Percentiles rank a stretch among this genome's conserved stretches.
These are phyloP conservation scores for Prosopis cineraria DNA, from an alignment of 306 rosid genomes.

Conservation along the genomic window DNA sequence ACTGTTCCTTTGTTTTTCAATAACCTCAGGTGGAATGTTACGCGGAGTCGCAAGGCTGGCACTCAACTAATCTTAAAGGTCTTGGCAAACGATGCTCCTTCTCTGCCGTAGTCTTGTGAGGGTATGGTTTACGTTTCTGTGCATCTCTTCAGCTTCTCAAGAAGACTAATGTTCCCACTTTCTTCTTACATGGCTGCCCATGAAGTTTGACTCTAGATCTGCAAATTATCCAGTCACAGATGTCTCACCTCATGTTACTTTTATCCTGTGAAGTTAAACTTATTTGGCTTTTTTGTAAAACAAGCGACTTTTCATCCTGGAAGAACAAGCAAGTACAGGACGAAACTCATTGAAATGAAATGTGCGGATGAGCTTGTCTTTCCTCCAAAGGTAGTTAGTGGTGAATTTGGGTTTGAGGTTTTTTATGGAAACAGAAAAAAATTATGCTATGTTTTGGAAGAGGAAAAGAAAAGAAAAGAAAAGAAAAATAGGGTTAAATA, in stretches of 20 bases:
- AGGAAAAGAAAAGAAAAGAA: neutral
- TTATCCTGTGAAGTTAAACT: neutral
- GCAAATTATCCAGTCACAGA: neutral
- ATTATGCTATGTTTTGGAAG: neutral
- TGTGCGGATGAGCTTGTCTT: neutral
- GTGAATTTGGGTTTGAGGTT: neutral
- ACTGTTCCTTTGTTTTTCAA: neutral
- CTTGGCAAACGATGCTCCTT: conserved; percentile 52
- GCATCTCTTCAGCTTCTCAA: neutral
- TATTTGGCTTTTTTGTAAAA: neutral
- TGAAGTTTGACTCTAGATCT: neutral
- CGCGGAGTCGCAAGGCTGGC: conserved; percentile 49
- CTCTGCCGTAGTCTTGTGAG: conserved; percentile 45
- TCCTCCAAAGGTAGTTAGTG: neutral
- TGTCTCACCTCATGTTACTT: neutral
- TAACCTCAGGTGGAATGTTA: conserved; percentile 51
- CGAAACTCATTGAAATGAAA: neutral
- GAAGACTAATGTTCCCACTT: neutral
- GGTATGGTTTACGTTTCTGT: neutral
- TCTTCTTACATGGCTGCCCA: neutral
- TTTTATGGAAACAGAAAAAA: neutral
- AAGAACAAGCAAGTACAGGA: neutral
- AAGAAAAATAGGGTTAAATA: too few species aligned
- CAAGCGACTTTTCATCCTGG: neutral
- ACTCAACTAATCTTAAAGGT: conserved; percentile 34